phyloP scores from a whole-genome alignment of 495 filamentous ascomycete species.

The Penicillium atrosanguineum region DNA sequence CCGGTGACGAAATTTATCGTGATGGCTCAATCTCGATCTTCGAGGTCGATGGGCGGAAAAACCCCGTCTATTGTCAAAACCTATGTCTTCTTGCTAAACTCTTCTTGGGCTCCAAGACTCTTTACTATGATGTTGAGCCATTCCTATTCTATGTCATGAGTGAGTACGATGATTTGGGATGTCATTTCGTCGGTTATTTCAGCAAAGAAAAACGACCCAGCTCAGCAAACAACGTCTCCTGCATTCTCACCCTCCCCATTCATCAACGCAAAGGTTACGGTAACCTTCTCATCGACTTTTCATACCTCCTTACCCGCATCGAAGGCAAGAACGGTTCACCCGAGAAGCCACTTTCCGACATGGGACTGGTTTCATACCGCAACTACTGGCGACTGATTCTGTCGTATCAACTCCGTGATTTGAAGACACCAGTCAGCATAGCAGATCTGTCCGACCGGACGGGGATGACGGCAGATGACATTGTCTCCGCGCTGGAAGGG shows the following conservation, averaged over 20 bases:
- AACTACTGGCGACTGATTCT: constrained; percentile 93
- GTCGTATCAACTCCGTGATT: constrained; percentile 72
- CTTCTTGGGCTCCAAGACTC: constrained; percentile 93
- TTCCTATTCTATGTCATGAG: constrained; percentile 99
- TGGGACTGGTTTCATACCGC: constrained; percentile 94
- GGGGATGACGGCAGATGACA: constrained; percentile 94
- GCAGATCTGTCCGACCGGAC: constrained; percentile 83
- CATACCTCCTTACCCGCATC: constrained; percentile 88
- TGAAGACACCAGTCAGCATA: constrained; percentile 67
- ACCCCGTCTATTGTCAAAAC: constrained; percentile 97
- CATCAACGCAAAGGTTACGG: constrained; percentile 97
- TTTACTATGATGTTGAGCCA: constrained; percentile 98
- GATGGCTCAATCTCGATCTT: constrained; percentile 91
- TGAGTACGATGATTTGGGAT: constrained; percentile 88
- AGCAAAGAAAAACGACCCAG: constrained; percentile 98
- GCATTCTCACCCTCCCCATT: constrained; percentile 92
- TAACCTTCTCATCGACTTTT: constrained; percentile 95
- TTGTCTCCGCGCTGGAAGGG: constrained; percentile 87
- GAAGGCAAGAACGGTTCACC: constrained; percentile 95
- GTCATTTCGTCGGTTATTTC: constrained; percentile 98
- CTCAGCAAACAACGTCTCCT: constrained; percentile 94
- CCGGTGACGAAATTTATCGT: constrained; percentile 97
- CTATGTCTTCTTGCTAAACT: constrained; percentile 93
- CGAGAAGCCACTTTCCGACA: constrained; percentile 95
- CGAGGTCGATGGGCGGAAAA: constrained; percentile 95